Evolutionary conservation across 1,284 basidiomycete species (phyloP).

Genomic region (Ceratobasidium sp.): DNA sequence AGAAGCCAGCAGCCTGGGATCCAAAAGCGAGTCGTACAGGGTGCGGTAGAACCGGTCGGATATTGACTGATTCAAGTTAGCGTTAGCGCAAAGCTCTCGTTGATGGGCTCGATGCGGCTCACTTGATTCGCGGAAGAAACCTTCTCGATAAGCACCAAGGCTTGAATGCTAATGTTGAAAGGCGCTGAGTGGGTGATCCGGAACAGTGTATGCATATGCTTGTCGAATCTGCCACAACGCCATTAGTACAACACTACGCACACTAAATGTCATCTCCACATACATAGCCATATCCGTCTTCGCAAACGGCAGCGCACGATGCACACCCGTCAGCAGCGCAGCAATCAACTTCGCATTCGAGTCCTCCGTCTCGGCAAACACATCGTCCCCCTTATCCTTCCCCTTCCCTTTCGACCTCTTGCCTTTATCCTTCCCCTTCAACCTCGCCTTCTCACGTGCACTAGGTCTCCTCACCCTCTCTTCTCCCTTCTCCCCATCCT

Average conservation of each 20-base stretch:
- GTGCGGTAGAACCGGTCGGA: slow-evolving; percentile 91
- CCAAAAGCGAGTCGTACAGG: slow-evolving; percentile 89
- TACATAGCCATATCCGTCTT: slow-evolving; percentile 70
- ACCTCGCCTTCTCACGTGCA: slow-evolving; percentile 53
- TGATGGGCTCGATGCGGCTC: not conserved
- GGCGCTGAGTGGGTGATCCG: slow-evolving; percentile 88
- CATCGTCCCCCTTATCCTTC: slow-evolving; percentile 60
- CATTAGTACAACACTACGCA: slow-evolving; percentile 28
- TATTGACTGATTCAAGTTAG: slow-evolving; percentile 61
- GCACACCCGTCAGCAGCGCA: slow-evolving; percentile 93
- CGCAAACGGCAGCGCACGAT: slow-evolving; percentile 94
- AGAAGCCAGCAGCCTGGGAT: slow-evolving; percentile 81
- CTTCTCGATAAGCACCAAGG: slow-evolving; percentile 91
- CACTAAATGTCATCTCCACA: slow-evolving; percentile 57
- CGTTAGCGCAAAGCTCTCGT: not conserved
- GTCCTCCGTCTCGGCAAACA: slow-evolving; percentile 80
- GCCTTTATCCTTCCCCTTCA: slow-evolving; percentile 52
- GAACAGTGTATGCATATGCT: slow-evolving; percentile 94
- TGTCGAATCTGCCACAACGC: slow-evolving; percentile 70
- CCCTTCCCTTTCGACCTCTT: slow-evolving; percentile 55
- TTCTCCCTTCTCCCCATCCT: slow-evolving; percentile 54
- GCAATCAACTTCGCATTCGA: slow-evolving; percentile 86
- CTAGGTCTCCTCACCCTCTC: slow-evolving; percentile 50
- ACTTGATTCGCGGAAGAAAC: slow-evolving; percentile 61
- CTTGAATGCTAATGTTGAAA: slow-evolving; percentile 97